Base-by-base conservation (phyloP, 1,284 basidiomycete species). In the Ganoderma lucidum region DNA sequence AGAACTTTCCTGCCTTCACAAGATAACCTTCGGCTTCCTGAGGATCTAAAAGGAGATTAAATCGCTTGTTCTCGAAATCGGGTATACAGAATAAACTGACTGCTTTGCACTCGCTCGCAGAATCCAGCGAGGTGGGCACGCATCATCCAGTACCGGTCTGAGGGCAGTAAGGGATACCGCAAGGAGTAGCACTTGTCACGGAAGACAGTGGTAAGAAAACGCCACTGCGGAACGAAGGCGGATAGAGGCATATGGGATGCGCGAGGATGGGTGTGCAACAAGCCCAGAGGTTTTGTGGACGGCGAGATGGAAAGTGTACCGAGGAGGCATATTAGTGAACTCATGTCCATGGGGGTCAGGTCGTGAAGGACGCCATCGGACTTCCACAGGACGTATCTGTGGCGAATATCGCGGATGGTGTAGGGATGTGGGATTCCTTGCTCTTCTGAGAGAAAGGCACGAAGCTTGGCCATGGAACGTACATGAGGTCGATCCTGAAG, bases 81-180 rank as follows among this genome's bases (percentile, higher is more conserved):
- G 19, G 6, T 12, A 39, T 5, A 35, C 8, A 23, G 35, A 32
- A 59, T 4, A 53, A 17, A 12, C 68, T 63, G 58, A 68, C 71
- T 55, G 30, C 9, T 48, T n/a, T 41, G 48, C 2, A 58, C 17
- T 17, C 61, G 39, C 15, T 65, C 60, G 55, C 28, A 17, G 17
- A 70, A 62, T 12, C 70, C 70, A 3, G 76, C 78, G 23, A 83
- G 74, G 17, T 77, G 73, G 51, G 80, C 80, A 41, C 73, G 79
- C 80, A 85, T 83, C 61, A 83, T 68, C 84, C 84, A 85, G 68
- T 81, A 85, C 65, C 76, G 78, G 70, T 85, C 84, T 9, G 80
- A 79, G 39, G 75, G 70, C 10, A 68, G 70, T 30, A 84, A 73
- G 2, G 66, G 23, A 37, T 77, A 70, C 42, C 73, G 73, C 23